Percentiles rank a stretch among this genome's conserved stretches.
These are phyloP conservation scores for Lantana camara DNA, from an alignment of 257 asterid species.

Conservation along the genomic window DNA sequence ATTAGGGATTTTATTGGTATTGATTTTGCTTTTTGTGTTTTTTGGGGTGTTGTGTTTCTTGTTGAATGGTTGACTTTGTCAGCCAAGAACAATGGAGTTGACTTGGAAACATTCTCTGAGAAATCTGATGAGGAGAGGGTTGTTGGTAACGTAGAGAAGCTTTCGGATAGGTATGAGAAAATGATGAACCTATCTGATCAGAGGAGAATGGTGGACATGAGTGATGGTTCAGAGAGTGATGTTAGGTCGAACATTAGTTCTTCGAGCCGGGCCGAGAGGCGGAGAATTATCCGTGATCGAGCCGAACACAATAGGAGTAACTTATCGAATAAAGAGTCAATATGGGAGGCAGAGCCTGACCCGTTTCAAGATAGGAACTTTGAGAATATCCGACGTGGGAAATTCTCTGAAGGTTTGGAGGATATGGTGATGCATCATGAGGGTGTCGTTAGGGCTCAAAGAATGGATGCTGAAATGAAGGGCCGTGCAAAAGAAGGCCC, in stretches of 20 bases:
- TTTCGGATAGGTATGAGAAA: slow-evolving; percentile 49
- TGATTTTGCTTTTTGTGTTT: slow-evolving; percentile 15
- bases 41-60: background rate
- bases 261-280: slow-evolving; percentile 55
- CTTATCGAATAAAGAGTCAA: slow-evolving; percentile 27
- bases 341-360: slow-evolving; percentile 36
- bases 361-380: slow-evolving; percentile 25
- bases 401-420: slow-evolving; percentile 33
- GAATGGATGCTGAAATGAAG: slow-evolving; percentile 32
- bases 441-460: slow-evolving; percentile 26
- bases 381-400: slow-evolving; percentile 30
- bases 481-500: slow-evolving; percentile 41
- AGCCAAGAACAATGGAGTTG: slow-evolving; percentile 66
- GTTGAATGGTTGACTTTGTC: slow-evolving; percentile 41
- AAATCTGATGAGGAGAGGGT: slow-evolving; percentile 56
- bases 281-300: slow-evolving; percentile 38
- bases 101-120: slow-evolving; percentile 54
- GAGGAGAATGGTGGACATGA: slow-evolving; percentile 40
- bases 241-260: slow-evolving; percentile 54
- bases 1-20: slow-evolving; percentile 16
- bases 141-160: slow-evolving; percentile 36
- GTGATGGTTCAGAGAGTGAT: slow-evolving; percentile 59
- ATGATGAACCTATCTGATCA: slow-evolving; percentile 37
- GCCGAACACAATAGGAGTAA: slow-evolving; percentile 37
- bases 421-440: slow-evolving; percentile 25